Conservation (phyloP, 192 early-diverging fungal genomes). For the Coemansia sp. region DNA sequence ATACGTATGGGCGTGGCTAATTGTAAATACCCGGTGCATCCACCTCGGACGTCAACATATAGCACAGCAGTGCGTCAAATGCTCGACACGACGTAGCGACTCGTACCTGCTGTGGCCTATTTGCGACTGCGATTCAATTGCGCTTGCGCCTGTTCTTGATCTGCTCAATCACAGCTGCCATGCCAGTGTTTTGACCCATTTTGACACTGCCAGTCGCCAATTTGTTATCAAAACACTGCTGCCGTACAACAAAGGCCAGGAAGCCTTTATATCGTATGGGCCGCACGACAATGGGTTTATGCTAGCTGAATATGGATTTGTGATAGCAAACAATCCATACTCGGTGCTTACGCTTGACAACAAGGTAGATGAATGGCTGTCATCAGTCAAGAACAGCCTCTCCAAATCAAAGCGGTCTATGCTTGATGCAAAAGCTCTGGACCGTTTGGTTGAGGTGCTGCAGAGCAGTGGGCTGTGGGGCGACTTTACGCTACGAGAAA, state of each 20-base stretch:
- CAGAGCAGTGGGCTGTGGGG: conserved; percentile 39
- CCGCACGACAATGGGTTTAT: conserved; percentile 49
- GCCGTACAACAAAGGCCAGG: conserved; percentile 60
- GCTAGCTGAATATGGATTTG: conserved; percentile 52
- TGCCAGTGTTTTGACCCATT: conserved; percentile 51
- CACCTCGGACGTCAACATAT: conserved; percentile 21
- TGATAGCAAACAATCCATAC: conserved; percentile 28
- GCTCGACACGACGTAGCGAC: too few species aligned
- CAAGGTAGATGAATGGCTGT: conserved; percentile 15
- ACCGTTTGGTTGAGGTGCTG: conserved; percentile 17
- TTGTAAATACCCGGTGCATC: conserved; percentile 46
- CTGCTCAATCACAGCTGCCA: conserved; percentile 68
- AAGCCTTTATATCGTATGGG: conserved; percentile 54
- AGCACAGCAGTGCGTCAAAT: too few species aligned
- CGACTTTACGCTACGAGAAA: conserved; percentile 26
- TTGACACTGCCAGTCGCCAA: conserved; percentile 24
- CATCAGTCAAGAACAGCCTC: conserved; percentile 7
- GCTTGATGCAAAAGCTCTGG: conserved; percentile 2
- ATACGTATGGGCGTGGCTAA: conserved; percentile 51
- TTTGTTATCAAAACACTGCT: conserved; percentile 65
- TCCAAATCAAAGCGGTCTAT: too few species aligned
- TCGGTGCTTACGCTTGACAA: conserved; percentile 32
- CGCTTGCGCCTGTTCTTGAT: conserved; percentile 73
- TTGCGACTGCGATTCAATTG: conserved; percentile 55
- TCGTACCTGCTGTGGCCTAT: neutral